Percentiles rank a stretch among this genome's conserved stretches.
These are phyloP conservation scores for Leccinum subgranulosum DNA, from an alignment of 768 basidiomycete genomes.

Conservation along the genomic window DNA sequence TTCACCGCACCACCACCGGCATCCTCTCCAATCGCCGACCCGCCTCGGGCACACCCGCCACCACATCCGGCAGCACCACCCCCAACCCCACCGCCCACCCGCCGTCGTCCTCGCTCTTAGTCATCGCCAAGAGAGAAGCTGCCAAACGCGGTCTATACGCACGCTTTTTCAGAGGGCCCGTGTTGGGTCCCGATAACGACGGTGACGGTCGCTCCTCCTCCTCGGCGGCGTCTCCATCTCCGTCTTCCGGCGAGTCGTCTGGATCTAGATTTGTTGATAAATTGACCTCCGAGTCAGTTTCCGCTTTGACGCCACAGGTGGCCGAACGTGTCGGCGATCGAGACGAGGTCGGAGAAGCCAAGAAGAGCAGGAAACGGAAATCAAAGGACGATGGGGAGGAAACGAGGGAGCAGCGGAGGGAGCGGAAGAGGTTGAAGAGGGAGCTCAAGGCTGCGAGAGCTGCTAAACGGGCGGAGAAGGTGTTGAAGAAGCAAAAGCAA, in stretches of 20 bases:
- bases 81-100: conserved; percentile 25
- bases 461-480: conserved; percentile 9
- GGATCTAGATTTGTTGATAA: background rate
- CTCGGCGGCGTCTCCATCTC: background rate
- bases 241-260: background rate
- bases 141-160: conserved; percentile 76
- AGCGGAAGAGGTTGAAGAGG: conserved; percentile 23
- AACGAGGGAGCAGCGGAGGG: conserved; percentile 18
- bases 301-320: background rate
- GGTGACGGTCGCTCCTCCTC: conserved; percentile 2
- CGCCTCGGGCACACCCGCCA: conserved; percentile 43
- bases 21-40: conserved; percentile 74
- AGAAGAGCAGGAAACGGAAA: conserved; percentile 10
- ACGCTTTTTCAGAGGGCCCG: conserved; percentile 75
- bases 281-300: background rate
- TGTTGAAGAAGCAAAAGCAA: background rate
- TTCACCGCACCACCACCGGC: conserved; percentile 68
- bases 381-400: conserved; percentile 6
- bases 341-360: background rate
- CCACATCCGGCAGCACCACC: conserved; percentile 43
- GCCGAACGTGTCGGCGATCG: background rate
- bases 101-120: conserved; percentile 49
- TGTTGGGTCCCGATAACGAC: conserved; percentile 48
- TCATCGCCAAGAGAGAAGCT: conserved; percentile 71
- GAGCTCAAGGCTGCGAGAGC: conserved; percentile 21